phyloP scores from a whole-genome alignment of 208 protist species.

The Paratrypanosoma confusum region DNA sequence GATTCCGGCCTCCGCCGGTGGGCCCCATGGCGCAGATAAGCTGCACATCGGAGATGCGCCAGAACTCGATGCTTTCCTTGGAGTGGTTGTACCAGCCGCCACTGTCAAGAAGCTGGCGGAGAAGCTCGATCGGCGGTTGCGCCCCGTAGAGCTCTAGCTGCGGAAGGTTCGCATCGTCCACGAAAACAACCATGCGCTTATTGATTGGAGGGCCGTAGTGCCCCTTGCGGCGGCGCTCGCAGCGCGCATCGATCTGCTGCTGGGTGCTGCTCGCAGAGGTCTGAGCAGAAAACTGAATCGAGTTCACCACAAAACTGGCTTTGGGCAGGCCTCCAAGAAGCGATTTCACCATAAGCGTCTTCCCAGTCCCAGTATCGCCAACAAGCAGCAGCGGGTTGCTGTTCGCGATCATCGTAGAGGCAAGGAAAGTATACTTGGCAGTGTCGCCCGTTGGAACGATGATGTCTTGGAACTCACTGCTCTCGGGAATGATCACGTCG shows the following conservation, averaged over 20 bases:
- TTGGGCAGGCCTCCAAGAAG: constrained; percentile 71
- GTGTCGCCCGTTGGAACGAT: constrained; percentile 93
- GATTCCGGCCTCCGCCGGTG: constrained; percentile 91
- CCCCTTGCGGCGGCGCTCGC: constrained; percentile 92
- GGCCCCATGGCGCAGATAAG: constrained; percentile 93
- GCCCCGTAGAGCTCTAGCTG: constrained; percentile 93
- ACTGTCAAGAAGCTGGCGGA: constrained; percentile 95
- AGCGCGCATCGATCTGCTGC: constrained; percentile 88
- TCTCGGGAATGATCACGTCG: constrained; percentile 69
- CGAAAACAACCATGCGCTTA: constrained; percentile 92
- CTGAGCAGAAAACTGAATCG: constrained; percentile 94
- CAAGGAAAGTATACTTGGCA: constrained; percentile 85
- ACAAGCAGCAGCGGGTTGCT: constrained; percentile 80
- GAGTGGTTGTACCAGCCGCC: constrained; percentile 93
- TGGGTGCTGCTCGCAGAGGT: constrained; percentile 89
- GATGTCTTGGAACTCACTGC: constrained; percentile 87
- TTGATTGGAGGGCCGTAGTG: constrained; percentile 92
- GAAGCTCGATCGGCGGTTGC: constrained; percentile 94
- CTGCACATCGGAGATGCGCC: constrained; percentile 81
- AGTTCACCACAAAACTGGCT: constrained; percentile 74
- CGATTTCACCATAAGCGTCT: constrained; percentile 91
- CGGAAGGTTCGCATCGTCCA: constrained; percentile 96
- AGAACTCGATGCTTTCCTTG: constrained; percentile 86
- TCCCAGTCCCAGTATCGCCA: constrained; percentile 94
- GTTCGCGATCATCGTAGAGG: constrained; percentile 73